A percentile compares a stretch with the other conserved stretches of the same genome.
Conservation (phyloP, 306 rosid genomes). For the Medicago arabica region DNA sequence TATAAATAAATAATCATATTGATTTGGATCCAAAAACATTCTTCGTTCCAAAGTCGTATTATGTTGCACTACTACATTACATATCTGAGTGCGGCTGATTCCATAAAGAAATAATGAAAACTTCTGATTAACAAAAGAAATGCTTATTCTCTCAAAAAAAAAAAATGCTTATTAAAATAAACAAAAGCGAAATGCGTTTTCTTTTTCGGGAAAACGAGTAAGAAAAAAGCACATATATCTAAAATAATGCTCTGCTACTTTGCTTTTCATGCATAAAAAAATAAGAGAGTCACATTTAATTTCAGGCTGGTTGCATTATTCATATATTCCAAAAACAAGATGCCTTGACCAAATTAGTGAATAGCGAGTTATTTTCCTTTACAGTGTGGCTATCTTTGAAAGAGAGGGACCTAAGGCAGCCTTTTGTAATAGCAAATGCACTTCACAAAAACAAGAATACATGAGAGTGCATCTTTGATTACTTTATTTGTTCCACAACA, state of each 20-base stretch:
- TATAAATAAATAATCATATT: background rate
- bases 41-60: background rate
- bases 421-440: background rate
- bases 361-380: conserved; percentile 24
- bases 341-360: conserved; percentile 16
- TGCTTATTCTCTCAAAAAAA: too few relatives aligned
- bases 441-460: background rate
- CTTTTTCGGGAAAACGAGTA: background rate
- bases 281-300: conserved; percentile 1
- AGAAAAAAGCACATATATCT: background rate
- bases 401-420: conserved; percentile 20
- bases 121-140: background rate
- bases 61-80: background rate
- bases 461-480: background rate
- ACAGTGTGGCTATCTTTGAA: conserved; percentile 31
- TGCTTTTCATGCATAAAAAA: background rate
- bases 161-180: too few relatives aligned
- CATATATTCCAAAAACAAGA: conserved; percentile 25
- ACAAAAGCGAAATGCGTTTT: background rate
- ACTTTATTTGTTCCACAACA: conserved; percentile 20
- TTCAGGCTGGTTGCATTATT: background rate
- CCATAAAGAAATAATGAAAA: background rate
- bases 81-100: conserved; percentile 1
- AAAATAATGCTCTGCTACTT: conserved; percentile 9
- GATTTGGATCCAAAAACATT: background rate